Percentiles rank a stretch among this genome's conserved stretches.
These are phyloP conservation scores for Ophiostoma novo-ulmi DNA, from an alignment of 2,329 filamentous ascomycete species.

Conservation along the genomic window DNA sequence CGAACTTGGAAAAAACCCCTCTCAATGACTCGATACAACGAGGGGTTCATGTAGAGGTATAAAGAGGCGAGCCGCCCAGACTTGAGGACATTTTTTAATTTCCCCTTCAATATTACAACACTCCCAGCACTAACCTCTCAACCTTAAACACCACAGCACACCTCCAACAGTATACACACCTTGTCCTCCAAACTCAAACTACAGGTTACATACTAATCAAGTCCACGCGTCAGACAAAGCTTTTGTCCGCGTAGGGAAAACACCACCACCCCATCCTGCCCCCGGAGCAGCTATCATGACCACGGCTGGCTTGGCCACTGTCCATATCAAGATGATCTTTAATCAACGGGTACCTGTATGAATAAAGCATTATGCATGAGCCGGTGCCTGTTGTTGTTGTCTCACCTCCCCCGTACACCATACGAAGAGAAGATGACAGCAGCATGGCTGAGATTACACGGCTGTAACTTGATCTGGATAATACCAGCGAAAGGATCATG, in stretches of 20 bases:
- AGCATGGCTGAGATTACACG: constrained; percentile 38
- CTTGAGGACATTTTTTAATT: background rate
- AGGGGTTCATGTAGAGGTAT: background rate
- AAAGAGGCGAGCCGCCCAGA: background rate
- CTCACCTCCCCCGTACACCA: background rate
- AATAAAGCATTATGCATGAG: constrained; percentile 27
- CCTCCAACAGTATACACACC: background rate
- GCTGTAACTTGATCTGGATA: constrained; percentile 37
- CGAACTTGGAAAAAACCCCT: background rate
- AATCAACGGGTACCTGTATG: constrained; percentile 28
- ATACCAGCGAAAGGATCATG: constrained; percentile 89
- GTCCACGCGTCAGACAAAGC: background rate
- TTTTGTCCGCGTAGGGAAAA: constrained; percentile 17
- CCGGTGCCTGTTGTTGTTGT: constrained; percentile 26
- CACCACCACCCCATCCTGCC: background rate
- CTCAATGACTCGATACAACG: background rate
- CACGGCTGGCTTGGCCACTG: constrained; percentile 6
- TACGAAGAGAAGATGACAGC: constrained; percentile 8
- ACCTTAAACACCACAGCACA: background rate
- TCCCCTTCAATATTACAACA: background rate
- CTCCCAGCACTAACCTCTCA: background rate
- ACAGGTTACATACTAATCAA: background rate
- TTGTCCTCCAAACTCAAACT: background rate
- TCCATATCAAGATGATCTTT: constrained; percentile 26
- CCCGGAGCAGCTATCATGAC: constrained; percentile 20